A percentile compares a stretch with the other conserved stretches of the same genome.
These are phyloP conservation scores for Trematosphaeria pertusa DNA, from an alignment of 2,329 filamentous ascomycete species.

Conservation along the genomic window DNA sequence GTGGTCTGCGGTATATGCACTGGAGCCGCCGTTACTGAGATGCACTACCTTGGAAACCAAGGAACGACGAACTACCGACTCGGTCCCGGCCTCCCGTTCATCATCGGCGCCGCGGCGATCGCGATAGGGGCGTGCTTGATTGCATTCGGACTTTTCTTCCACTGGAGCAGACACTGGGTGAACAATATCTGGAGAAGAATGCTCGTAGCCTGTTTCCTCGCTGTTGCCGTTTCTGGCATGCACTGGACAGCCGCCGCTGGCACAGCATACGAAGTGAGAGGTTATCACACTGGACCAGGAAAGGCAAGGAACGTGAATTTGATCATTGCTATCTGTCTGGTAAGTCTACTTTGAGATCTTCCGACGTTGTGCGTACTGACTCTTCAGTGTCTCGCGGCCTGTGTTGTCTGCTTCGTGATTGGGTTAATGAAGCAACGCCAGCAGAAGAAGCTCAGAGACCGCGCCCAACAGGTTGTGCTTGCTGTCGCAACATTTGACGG, in stretches of 20 bases:
- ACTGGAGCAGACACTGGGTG: conserved; percentile 77
- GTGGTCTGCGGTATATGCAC: conserved; percentile 71
- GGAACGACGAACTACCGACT: conserved; percentile 80
- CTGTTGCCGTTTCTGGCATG: conserved; percentile 81
- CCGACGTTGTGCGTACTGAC: conserved; percentile 74
- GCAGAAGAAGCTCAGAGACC: conserved; percentile 48
- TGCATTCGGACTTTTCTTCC: conserved; percentile 78
- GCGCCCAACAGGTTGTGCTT: conserved; percentile 62
- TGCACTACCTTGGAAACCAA: conserved; percentile 89
- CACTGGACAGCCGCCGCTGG: conserved; percentile 82
- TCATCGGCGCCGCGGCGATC: conserved; percentile 74
- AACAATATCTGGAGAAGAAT: conserved; percentile 78
- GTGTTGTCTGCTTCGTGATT: conserved; percentile 46
- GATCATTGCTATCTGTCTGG: conserved; percentile 73
- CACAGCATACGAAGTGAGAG: conserved; percentile 68
- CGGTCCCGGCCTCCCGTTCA: conserved; percentile 64
- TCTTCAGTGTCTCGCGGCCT: conserved; percentile 48
- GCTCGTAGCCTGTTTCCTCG: conserved; percentile 71
- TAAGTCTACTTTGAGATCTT: conserved; percentile 63
- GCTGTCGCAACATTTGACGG: conserved; percentile 71
- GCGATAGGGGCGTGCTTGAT: conserved; percentile 74
- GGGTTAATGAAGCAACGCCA: conserved; percentile 48
- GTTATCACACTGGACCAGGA: conserved; percentile 49
- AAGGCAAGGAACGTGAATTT: conserved; percentile 68
- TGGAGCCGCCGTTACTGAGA: conserved; percentile 78